A percentile compares a stretch with the other conserved stretches of the same genome.
Conservation (phyloP, 2,329 filamentous ascomycete species). For the Dactylellina leptospora region DNA sequence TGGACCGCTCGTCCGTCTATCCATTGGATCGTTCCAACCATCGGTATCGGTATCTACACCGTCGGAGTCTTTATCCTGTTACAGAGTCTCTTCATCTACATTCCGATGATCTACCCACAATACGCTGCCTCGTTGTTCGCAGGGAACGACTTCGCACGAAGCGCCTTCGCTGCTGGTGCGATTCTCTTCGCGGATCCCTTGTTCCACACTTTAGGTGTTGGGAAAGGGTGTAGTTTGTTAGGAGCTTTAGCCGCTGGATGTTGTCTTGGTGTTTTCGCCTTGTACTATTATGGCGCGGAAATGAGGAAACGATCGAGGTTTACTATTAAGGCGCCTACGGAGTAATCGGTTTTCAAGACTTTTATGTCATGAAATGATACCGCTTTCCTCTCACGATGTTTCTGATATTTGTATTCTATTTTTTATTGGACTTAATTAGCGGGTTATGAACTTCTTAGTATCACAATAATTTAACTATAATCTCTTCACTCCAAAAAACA, state of each 20-base stretch:
- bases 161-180: conserved; percentile 68
- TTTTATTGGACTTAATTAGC: no score
- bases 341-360: neutral
- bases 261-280: conserved; percentile 21
- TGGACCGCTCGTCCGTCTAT: conserved; percentile 67
- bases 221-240: conserved; percentile 67
- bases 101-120: conserved; percentile 67
- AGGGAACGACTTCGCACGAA: conserved; percentile 69
- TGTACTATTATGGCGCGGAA: conserved; percentile 15
- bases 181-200: conserved; percentile 71
- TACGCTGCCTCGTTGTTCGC: conserved; percentile 70
- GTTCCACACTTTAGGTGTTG: conserved; percentile 69
- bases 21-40: conserved; percentile 68
- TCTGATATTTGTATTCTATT: no score
- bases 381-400: no score
- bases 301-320: conserved; percentile 14
- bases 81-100: conserved; percentile 70
- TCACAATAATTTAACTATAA: no score
- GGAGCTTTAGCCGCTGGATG: conserved; percentile 62
- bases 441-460: no score
- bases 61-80: conserved; percentile 67
- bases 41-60: conserved; percentile 68
- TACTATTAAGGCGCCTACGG: conserved; percentile 10
- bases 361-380: neutral
- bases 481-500: no score